Evolutionary conservation across 2,329 filamentous ascomycete species (phyloP), one percentile per base, ranked within the genome.

Genomic region (Dactylellina cionopaga): DNA sequence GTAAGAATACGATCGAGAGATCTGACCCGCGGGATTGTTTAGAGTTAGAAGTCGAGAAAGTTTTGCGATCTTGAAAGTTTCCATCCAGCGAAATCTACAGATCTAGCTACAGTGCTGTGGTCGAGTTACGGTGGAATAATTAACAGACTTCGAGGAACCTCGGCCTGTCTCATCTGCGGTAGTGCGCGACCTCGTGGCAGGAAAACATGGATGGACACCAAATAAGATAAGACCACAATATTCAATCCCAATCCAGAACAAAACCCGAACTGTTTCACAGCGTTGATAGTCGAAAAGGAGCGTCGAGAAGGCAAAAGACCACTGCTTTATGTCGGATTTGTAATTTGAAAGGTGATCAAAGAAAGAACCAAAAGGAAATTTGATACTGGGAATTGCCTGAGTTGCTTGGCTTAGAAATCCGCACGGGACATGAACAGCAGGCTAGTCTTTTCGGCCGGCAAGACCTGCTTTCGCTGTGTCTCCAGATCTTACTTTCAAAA

Each of bases 341-440:
- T n/a, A n/a, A n/a, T n/a, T n/a, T n/a, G 37, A 43, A 29, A 39
- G 22, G 51, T 15, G 10, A 47, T 54, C 35, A 24, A 17, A 47
- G 43, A 44, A 47, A 58, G 33, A 11, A n/a, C 31, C 7, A 13
- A 29, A 46, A 24, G 5, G 19, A 49, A 11, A 15, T 35, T n/a
- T 19, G 54, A 9, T n/a, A n/a, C n/a, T n/a, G n/a, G n/a, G n/a
- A n/a, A n/a, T n/a, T n/a, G n/a, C 24, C 17, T 5, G 7, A 58
- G 19, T 25, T 35, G 5, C 46, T 33, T 43, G 54, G 52, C 52
- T 68, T 68, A 68, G 63, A 68, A 68, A 68, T 68, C 63, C 43
- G 22, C 63, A 68, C 46, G 54, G 46, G 54, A 52, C 39, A 39
- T 33, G 55, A 37, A 15, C 24, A 29, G 17, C 35, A n/a, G 1